Base-by-base conservation (phyloP, 106 monocot species). In the Dendrobium officinale region DNA sequence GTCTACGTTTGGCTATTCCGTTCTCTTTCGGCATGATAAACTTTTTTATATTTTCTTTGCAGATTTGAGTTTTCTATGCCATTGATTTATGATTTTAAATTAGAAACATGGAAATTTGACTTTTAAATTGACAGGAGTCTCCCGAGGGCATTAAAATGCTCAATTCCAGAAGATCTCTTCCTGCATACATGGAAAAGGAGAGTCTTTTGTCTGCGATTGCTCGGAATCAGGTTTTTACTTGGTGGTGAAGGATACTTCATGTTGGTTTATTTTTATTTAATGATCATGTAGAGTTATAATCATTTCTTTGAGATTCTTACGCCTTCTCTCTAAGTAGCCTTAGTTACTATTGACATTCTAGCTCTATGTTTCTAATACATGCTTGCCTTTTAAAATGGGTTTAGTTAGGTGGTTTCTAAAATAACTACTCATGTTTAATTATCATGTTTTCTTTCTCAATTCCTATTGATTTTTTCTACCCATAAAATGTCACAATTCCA, bases 161-260 rank as follows among this genome's bases (percentile, higher is more conserved):
- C 75, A 82, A 89, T 54, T 95, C 93, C 67, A 91, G 99, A 82
- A 86, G 77, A 68, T 99, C 95, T 80, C 99, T 99, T 93, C 99
- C 99, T 78, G 80, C 95, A 74, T 93, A 91, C 87, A 87, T 88
- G 85, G 95, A 95, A 87, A 99, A 99, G 73, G 99, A 93, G 27
- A 87, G 84, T 54, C 84, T 99, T 37, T 86, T 99, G 59, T 86
- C 95, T 83, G 93, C 99, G 3, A 99, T 99, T 91, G 99, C 99
- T 43, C 90, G 86, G 31, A 99, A 99, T 99, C 99, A 99, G 99
- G 99, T 99, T 37, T 78, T 33, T 81, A 76, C 80, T 90, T 90
- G 37, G 37, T 78, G 78, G 3, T 37, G 29, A 37, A 70, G 75
- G 8, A 79, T 78, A n/a, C 79, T 91, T 81, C 29, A 82, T 72